Conservation (phyloP, 192 early-diverging fungal species). For the Rhizoclosmatium globosum region DNA sequence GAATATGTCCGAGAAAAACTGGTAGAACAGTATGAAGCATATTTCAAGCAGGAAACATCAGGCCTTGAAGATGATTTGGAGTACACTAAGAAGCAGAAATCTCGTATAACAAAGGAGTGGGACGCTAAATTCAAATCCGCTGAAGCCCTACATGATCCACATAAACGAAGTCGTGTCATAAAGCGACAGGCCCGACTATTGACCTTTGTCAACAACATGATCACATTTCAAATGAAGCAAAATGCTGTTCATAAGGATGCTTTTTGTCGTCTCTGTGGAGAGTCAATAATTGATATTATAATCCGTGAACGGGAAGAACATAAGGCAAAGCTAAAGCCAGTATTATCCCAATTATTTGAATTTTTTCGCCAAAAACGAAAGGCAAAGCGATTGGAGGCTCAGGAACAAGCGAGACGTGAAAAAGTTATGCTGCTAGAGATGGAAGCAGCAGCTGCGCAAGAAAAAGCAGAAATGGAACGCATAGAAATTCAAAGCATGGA, state of each 20-base stretch:
- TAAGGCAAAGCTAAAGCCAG: neutral
- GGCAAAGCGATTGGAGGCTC: neutral
- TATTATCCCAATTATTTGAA: neutral
- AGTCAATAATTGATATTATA: neutral
- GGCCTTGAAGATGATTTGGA: constrained; percentile 1
- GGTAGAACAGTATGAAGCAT: constrained; percentile 14
- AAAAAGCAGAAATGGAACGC: neutral
- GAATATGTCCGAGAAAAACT: constrained; percentile 13
- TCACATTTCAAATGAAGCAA: neutral
- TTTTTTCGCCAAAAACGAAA: neutral
- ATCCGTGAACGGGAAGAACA: neutral
- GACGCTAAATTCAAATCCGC: constrained; percentile 19
- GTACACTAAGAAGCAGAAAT: neutral
- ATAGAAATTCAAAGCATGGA: neutral
- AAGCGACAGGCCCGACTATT: neutral
- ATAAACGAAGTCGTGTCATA: neutral
- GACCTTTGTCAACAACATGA: neutral
- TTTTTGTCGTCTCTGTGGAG: neutral
- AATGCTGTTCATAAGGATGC: neutral
- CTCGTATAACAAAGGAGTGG: constrained; percentile 21
- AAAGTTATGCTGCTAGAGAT: neutral
- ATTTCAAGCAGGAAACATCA: neutral
- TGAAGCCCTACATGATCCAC: constrained; percentile 14
- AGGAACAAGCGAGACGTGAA: neutral
- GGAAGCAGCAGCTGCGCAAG: neutral